A percentile compares a stretch with the other conserved stretches of the same genome.
Evolutionary conservation across 495 filamentous ascomycete species (phyloP).

Genomic region (Xylaria acuta): DNA sequence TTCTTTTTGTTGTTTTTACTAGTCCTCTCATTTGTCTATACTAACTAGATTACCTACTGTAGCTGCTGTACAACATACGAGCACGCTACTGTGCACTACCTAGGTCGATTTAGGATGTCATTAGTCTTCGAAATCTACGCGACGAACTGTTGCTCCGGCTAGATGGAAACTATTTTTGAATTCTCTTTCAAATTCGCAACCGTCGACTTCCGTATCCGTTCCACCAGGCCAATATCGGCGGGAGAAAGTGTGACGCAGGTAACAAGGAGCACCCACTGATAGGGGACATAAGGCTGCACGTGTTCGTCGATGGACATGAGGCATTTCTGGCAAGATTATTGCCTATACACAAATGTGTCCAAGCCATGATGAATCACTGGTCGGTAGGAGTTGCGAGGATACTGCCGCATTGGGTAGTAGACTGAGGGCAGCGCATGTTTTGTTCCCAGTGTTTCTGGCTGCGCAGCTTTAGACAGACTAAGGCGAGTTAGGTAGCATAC

Average conservation of each 20-base stretch:
- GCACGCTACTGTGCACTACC: no score
- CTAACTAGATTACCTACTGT: no score
- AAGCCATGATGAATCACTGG: not conserved
- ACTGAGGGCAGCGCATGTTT: not conserved
- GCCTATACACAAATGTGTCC: not conserved
- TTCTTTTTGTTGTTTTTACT: conserved; percentile 15
- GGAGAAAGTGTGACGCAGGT: not conserved
- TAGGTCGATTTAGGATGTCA: not conserved
- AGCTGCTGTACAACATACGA: no score
- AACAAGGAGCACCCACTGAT: conserved; percentile 4
- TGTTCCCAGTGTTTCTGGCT: not conserved
- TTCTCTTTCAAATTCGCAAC: not conserved
- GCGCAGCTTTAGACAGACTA: not conserved
- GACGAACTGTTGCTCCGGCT: not conserved
- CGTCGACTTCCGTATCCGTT: not conserved
- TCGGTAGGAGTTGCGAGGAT: not conserved
- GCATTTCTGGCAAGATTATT: conserved; percentile 1
- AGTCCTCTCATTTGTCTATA: no score
- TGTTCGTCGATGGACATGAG: conserved; percentile 1
- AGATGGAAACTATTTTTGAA: not conserved
- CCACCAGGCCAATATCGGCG: not conserved
- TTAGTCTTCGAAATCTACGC: not conserved
- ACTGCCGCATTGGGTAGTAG: conserved; percentile 8
- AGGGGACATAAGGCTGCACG: conserved; percentile 1
- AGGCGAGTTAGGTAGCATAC: not conserved